Conservation (phyloP, 805 yeast species). For the Saccharomycopsis synnaedendra region DNA sequence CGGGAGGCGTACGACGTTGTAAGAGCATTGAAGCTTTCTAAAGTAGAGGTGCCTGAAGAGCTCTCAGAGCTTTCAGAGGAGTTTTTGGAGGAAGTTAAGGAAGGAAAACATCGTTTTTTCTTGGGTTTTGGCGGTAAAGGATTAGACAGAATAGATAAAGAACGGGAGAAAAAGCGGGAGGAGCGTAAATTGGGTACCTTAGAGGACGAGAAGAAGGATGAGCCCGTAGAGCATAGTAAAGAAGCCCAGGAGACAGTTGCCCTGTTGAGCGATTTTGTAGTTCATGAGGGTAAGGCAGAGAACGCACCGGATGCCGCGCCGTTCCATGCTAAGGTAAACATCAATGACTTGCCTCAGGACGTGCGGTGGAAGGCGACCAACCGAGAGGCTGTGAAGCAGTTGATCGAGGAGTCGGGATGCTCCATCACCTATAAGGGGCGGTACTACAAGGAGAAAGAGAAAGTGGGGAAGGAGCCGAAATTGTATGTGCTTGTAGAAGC, state of each 20-base stretch:
- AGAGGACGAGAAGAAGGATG: constrained; percentile 3
- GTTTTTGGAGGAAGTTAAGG: constrained; percentile 50
- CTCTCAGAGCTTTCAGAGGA: constrained; percentile 34
- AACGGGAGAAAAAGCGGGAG: constrained; percentile 31
- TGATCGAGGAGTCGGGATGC: constrained; percentile 61
- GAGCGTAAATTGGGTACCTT: constrained; percentile 15
- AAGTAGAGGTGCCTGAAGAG: constrained; percentile 35
- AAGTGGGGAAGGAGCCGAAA: constrained; percentile 51
- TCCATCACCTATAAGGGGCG: constrained; percentile 78
- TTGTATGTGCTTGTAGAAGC: constrained; percentile 74
- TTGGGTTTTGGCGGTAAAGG: constrained; percentile 95
- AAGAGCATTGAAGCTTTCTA: constrained; percentile 45
- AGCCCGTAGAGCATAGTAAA: constrained; percentile 8
- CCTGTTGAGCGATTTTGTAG: constrained; percentile 9
- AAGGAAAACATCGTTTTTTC: constrained; percentile 51
- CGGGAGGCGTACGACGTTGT: constrained; percentile 58
- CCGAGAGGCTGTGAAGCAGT: constrained; percentile 46
- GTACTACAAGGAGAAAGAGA: constrained; percentile 46
- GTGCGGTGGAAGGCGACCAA: constrained; percentile 72
- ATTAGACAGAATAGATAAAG: constrained; percentile 60
- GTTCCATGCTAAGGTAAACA: constrained; percentile 58
- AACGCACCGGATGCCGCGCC: constrained; percentile 42
- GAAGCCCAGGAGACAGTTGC: constrained; percentile 9
- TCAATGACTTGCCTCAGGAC: constrained; percentile 77
- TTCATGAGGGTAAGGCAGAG: constrained; percentile 28